These are phyloP conservation scores for Lodderomyces parapsilosis DNA, from an alignment of 1,139 yeast genomes.

Conservation along the genomic window DNA sequence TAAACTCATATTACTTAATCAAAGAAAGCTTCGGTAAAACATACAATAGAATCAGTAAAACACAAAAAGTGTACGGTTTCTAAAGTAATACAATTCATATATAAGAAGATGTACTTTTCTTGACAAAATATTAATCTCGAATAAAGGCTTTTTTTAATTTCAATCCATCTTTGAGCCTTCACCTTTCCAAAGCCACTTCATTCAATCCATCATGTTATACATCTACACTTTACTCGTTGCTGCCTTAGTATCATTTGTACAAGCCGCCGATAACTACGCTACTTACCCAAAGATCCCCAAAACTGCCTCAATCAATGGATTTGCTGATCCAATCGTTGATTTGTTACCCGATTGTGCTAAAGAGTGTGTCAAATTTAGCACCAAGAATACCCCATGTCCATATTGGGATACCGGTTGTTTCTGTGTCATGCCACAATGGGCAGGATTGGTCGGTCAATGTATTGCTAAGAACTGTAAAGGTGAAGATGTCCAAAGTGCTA, in stretches of 20 bases:
- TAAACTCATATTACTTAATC: not conserved
- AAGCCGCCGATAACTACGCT: conserved; percentile 19
- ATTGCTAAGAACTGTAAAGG: conserved; percentile 42
- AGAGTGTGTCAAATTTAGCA: conserved; percentile 36
- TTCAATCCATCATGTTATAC: conserved; percentile 4
- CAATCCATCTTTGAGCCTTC: not conserved
- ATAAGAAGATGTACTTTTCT: not conserved
- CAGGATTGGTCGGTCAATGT: conserved; percentile 45
- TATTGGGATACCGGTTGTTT: conserved; percentile 57
- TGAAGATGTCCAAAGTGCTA: conserved; percentile 35
- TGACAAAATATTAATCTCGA: conserved; percentile 1
- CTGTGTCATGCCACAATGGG: conserved; percentile 51
- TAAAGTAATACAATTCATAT: not conserved
- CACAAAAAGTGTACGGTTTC: not conserved
- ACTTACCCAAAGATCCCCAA: conserved; percentile 50
- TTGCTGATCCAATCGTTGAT: conserved; percentile 48
- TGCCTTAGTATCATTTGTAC: conserved; percentile 7
- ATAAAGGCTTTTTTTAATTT: not conserved
- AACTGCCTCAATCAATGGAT: conserved; percentile 51
- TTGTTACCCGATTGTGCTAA: conserved; percentile 45
- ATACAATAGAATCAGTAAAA: not conserved
- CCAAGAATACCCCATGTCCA: conserved; percentile 45
- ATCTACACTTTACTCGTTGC: conserved; percentile 5
- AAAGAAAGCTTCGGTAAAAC: not conserved
- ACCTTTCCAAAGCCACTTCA: not conserved